Conservation (phyloP, 257 asterid genomes). For the Solanum pinnatisectum region DNA sequence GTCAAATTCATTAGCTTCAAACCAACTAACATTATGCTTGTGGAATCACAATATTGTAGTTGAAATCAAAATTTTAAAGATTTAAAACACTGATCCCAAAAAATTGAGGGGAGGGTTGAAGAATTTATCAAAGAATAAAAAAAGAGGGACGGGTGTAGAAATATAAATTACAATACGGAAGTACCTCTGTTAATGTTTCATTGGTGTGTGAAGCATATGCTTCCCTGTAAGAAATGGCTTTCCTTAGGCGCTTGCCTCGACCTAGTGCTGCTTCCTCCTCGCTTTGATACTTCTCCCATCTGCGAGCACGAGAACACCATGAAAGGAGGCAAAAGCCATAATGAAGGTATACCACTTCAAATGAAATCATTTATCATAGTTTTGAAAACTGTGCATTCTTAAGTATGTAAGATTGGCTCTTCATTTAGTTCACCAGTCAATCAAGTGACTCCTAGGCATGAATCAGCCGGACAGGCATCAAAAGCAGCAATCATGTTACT, state of each 20-base stretch:
- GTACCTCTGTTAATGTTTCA: constrained; percentile 60
- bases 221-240: constrained; percentile 88
- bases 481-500: neutral
- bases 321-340: neutral
- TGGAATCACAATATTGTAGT: neutral
- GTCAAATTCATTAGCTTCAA: neutral
- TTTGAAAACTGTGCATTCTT: neutral
- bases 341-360: neutral
- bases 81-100: neutral
- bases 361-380: neutral
- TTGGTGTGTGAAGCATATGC: constrained; percentile 59
- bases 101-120: neutral
- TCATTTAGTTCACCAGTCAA: neutral
- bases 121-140: neutral
- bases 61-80: neutral
- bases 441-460: neutral
- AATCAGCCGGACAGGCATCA: neutral
- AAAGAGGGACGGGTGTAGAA: neutral
- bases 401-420: neutral
- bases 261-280: constrained; percentile 99
- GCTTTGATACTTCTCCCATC: constrained; percentile 86
- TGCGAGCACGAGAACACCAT: constrained; percentile 23
- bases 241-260: constrained; percentile 94
- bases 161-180: neutral
- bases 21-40: neutral